These are phyloP conservation scores for Termitomyces sp. DNA, from an alignment of 768 basidiomycete species.

Conservation along the genomic window DNA sequence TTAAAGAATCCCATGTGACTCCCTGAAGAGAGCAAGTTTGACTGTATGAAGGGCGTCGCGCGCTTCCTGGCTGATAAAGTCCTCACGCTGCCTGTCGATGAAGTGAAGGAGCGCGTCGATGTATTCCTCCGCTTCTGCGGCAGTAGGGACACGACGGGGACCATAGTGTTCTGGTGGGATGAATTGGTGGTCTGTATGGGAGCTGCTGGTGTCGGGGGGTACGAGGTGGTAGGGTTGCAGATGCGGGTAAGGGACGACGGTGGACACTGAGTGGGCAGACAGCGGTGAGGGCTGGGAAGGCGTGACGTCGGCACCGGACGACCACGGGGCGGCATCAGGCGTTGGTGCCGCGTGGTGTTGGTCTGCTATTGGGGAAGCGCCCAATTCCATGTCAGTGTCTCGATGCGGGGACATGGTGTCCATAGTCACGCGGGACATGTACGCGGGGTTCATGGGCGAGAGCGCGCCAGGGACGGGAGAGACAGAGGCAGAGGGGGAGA, in stretches of 20 bases:
- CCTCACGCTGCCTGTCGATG: constrained; percentile 31
- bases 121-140: constrained; percentile 48
- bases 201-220: background rate
- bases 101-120: constrained; percentile 49
- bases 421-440: constrained; percentile 22
- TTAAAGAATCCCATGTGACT: background rate
- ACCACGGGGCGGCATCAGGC: constrained; percentile 12
- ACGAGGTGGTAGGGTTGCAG: background rate
- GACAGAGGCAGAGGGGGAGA: background rate
- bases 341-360: constrained; percentile 4
- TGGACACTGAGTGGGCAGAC: constrained; percentile 3
- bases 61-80: constrained; percentile 26
- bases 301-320: constrained; percentile 11
- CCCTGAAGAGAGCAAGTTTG: constrained; percentile 43
- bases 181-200: background rate
- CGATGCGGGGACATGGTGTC: constrained; percentile 14
- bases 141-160: constrained; percentile 23
- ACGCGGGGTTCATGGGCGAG: constrained; percentile 36
- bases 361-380: constrained; percentile 21
- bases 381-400: too few species aligned
- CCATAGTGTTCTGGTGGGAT: background rate
- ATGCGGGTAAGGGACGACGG: background rate
- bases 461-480: constrained; percentile 12
- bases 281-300: constrained; percentile 7
- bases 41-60: constrained; percentile 37